phyloP scores from a whole-genome alignment of 495 filamentous ascomycete species.

The Aspergillus incahuasiensis region DNA sequence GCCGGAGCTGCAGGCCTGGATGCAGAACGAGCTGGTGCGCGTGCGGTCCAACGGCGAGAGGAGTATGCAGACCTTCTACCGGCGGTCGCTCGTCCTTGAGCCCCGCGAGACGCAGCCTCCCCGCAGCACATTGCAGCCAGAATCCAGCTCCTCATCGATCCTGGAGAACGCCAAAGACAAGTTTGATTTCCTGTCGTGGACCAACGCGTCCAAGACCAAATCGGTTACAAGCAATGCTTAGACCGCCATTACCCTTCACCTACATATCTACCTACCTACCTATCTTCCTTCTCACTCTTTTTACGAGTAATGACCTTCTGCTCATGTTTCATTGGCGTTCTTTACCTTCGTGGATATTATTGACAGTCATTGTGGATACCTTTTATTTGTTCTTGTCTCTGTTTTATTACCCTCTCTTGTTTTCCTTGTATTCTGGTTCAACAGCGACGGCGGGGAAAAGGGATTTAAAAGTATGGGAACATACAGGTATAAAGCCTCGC shows the following conservation, averaged over 20 bases:
- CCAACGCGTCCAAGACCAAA: slow-evolving; percentile 46
- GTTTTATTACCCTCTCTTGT: neutral
- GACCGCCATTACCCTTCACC: slow-evolving; percentile 6
- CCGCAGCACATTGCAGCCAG: slow-evolving; percentile 21
- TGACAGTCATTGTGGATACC: slow-evolving; percentile 18
- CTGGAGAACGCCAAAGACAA: slow-evolving; percentile 53
- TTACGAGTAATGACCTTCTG: slow-evolving; percentile 16
- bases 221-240: slow-evolving; percentile 42
- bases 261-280: slow-evolving; percentile 1
- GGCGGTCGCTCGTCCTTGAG: slow-evolving; percentile 83
- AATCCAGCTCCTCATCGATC: slow-evolving; percentile 40
- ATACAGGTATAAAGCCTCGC: slow-evolving; percentile 13
- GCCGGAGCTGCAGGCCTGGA: slow-evolving; percentile 90
- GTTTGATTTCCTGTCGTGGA: slow-evolving; percentile 55
- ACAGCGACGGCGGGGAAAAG: slow-evolving; percentile 7
- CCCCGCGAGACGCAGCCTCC: slow-evolving; percentile 56
- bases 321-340: slow-evolving; percentile 14
- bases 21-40: slow-evolving; percentile 75
- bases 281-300: slow-evolving; percentile 1
- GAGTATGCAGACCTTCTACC: slow-evolving; percentile 74
- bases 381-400: slow-evolving; percentile 13
- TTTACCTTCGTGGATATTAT: slow-evolving; percentile 4
- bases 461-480: slow-evolving; percentile 8
- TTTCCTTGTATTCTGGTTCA: slow-evolving; percentile 13
- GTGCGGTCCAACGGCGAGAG: slow-evolving; percentile 75